Evolutionary conservation across 192 early-diverging fungal genomes (phyloP).

Genomic region (Dissophora ornata): DNA sequence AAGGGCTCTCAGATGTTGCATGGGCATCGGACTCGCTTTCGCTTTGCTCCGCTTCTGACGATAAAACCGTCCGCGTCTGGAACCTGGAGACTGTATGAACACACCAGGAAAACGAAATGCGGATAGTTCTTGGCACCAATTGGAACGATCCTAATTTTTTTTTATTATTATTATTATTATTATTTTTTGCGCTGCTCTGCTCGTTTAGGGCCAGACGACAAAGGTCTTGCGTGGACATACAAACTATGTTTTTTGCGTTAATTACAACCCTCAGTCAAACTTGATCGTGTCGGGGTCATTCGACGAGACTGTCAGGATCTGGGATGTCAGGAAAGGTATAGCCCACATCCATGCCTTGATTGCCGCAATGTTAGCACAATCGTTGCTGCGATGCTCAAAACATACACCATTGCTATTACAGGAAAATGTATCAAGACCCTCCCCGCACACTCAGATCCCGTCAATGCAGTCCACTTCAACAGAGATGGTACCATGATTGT

Average conservation of each 20-base stretch:
- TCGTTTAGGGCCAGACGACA: constrained; percentile 87
- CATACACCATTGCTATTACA: too few relatives aligned
- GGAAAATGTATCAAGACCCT: constrained; percentile 92
- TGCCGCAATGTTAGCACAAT: too few relatives aligned
- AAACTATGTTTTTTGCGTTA: constrained; percentile 97
- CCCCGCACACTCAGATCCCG: constrained; percentile 96
- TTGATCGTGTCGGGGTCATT: constrained; percentile 97
- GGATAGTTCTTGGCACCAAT: too few relatives aligned
- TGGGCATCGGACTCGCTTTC: constrained; percentile 94
- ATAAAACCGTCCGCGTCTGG: constrained; percentile 96
- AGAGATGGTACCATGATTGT: constrained; percentile 97
- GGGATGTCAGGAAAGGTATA: constrained; percentile 94
- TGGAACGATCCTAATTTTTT: too few relatives aligned
- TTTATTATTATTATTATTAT: constrained; percentile 9
- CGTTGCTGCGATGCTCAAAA: too few relatives aligned
- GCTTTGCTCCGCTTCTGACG: constrained; percentile 93
- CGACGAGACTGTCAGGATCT: constrained; percentile 96
- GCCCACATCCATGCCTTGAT: too few relatives aligned
- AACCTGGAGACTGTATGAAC: constrained; percentile 80
- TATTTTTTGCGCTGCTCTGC: constrained; percentile 2
- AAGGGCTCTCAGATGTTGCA: constrained; percentile 96
- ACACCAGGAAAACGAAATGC: too few relatives aligned
- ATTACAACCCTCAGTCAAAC: constrained; percentile 94
- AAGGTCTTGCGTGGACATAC: constrained; percentile 91
- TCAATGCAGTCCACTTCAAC: constrained; percentile 95